Evolutionary conservation across 2,329 filamentous ascomycete genomes (phyloP).

Genomic region (Seiridium unicorne): DNA sequence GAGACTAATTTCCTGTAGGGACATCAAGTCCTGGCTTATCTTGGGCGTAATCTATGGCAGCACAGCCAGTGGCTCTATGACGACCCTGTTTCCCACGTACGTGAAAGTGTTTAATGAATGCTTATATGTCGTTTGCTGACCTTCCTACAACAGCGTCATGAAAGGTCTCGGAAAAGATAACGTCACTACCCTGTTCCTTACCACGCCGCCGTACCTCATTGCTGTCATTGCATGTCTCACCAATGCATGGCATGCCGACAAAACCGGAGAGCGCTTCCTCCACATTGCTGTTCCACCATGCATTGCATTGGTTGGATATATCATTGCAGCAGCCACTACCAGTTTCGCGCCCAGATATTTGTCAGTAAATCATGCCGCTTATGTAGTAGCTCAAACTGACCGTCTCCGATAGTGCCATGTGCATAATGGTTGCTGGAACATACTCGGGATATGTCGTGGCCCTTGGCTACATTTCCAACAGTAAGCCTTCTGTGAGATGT

Average conservation of each 20-base stretch:
- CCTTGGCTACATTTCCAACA: constrained; percentile 5
- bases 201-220: not conserved
- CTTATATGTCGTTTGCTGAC: not conserved
- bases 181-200: constrained; percentile 1
- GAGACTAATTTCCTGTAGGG: not conserved
- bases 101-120: not conserved
- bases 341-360: not conserved
- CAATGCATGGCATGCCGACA: constrained; percentile 5
- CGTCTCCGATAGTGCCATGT: not conserved
- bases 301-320: not conserved
- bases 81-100: not conserved
- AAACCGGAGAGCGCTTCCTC: not conserved
- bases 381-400: too few relatives aligned
- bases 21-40: constrained; percentile 6
- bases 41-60: not conserved
- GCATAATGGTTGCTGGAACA: constrained; percentile 1
- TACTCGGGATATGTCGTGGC: constrained; percentile 4
- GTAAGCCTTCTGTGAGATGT: not conserved
- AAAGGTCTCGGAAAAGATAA: not conserved
- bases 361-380: not conserved
- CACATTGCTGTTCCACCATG: not conserved
- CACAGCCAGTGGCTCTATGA: constrained; percentile 2
- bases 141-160: not conserved
- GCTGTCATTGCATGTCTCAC: not conserved
- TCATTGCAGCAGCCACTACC: constrained; percentile 1